Conservation (phyloP, 2,329 filamentous ascomycete species). For the Hirsutella minnesotensis region DNA sequence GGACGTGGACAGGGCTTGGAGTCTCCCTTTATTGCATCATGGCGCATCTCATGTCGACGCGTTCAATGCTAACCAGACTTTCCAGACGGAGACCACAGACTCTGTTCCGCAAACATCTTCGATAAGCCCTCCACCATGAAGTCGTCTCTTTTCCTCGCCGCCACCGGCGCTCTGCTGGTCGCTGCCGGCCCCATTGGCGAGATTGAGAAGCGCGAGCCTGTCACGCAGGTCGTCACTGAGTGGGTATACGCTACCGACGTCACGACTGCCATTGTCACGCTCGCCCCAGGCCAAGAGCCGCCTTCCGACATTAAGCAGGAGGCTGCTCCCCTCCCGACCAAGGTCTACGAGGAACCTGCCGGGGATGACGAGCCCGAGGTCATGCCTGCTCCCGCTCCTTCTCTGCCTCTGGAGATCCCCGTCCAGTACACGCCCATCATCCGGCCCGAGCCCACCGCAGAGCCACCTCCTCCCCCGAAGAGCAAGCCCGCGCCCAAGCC, state of each 20-base stretch:
- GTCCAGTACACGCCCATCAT: neutral
- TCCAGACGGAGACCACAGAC: neutral
- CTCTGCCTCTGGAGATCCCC: neutral
- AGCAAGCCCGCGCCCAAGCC: neutral
- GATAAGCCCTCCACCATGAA: slow-evolving; percentile 30
- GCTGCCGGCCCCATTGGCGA: slow-evolving; percentile 30
- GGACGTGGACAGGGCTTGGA: too few relatives aligned
- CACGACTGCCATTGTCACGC: slow-evolving; percentile 28
- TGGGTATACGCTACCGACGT: slow-evolving; percentile 23
- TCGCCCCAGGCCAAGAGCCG: slow-evolving; percentile 21
- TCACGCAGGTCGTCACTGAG: slow-evolving; percentile 20
- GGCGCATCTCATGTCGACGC: neutral
- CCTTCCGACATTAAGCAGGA: neutral
- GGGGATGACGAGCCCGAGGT: neutral
- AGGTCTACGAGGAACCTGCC: neutral
- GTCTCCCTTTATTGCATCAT: neutral
- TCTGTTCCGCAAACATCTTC: neutral
- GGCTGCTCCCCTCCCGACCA: neutral
- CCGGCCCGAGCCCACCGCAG: slow-evolving; percentile 5
- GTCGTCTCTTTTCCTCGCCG: slow-evolving; percentile 32
- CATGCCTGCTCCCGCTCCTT: neutral
- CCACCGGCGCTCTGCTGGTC: slow-evolving; percentile 33
- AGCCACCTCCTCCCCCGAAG: slow-evolving; percentile 10
- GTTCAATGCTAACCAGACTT: neutral
- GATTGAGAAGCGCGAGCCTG: slow-evolving; percentile 14